These are phyloP conservation scores for Camelina sativa DNA, from an alignment of 345 rosid genomes.

Conservation along the genomic window DNA sequence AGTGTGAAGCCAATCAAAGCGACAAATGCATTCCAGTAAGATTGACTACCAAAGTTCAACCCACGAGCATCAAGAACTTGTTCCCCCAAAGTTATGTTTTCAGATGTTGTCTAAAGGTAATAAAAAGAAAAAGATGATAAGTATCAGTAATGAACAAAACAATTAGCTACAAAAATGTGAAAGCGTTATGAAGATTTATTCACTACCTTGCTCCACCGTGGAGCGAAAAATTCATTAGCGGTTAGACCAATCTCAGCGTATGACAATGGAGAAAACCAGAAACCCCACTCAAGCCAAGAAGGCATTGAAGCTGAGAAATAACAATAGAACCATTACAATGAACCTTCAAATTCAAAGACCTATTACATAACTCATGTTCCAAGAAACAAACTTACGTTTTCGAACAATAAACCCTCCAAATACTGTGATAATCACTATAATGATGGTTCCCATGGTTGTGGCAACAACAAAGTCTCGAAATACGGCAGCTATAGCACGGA, in stretches of 20 bases:
- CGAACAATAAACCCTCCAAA: conserved; percentile 68
- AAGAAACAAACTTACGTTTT: conserved; percentile 40
- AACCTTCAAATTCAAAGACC: conserved; percentile 41
- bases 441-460: conserved; percentile 49
- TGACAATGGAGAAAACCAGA: conserved; percentile 74
- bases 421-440: conserved; percentile 49
- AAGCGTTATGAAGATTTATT: not conserved
- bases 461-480: conserved; percentile 57
- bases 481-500: conserved; percentile 53
- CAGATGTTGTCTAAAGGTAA: conserved; percentile 41
- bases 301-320: conserved; percentile 51
- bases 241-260: conserved; percentile 68
- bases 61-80: conserved; percentile 59
- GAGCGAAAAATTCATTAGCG: conserved; percentile 64
- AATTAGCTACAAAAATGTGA: not conserved
- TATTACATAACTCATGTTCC: not conserved
- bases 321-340: conserved; percentile 33
- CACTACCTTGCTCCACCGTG: conserved; percentile 62
- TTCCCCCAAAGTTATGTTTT: conserved; percentile 47
- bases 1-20: conserved; percentile 59
- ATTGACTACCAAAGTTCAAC: conserved; percentile 54
- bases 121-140: not conserved
- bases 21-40: conserved; percentile 58
- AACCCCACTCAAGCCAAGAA: conserved; percentile 67
- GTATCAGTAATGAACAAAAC: not conserved